Evolutionary conservation across 2,329 filamentous ascomycete genomes (phyloP), one percentile per base, ranked within the genome.

Genomic region (Aspergillus calidoustus): DNA sequence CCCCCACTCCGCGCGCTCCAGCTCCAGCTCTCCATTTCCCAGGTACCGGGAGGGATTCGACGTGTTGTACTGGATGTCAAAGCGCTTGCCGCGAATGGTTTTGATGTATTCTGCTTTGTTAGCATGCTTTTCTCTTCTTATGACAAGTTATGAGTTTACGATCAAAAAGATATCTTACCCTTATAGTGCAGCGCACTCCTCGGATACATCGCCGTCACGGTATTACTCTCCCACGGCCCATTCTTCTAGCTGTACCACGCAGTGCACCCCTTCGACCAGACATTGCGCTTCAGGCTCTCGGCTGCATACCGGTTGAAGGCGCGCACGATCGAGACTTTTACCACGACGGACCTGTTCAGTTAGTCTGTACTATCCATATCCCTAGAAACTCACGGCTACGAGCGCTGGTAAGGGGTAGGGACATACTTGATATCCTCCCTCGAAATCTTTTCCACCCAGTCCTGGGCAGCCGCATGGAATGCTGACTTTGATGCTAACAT

Each of bases 221-320:
- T 60, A 17, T 63, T 60, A 3, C 57, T 58, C 17, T 68, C 46
- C 11, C 54, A 46, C 2, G 54, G 13, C 1, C 13, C 34, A 25
- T 50, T 50, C 34, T 50, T 28, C 46, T 50, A 69, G 50, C 64
- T 69, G 52, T 72, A 72, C 71, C 70, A 73, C 3, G 66, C 64
- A 30, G 61, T 63, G 48, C 71, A 74, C n/a, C 69, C 67, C 52
- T 67, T 65, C 17, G 63, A 65, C 71, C 71, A 73, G 2, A 73
- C 71, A 9, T 58, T 66, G 43, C 63, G 63, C 41, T 69, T 69
- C 23, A 72, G 64, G 44, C 58, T 64, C 43, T 61, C 67, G 22
- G 69, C 66, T 7, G 67, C 69, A 23, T 64, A 67, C 19, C 55
- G 43, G 47, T 74, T 72, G 51, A 69, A 65, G 22, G 66, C 60